These are phyloP conservation scores for Plasmodiophora brassicae DNA, from an alignment of 208 protist genomes.

Conservation along the genomic window DNA sequence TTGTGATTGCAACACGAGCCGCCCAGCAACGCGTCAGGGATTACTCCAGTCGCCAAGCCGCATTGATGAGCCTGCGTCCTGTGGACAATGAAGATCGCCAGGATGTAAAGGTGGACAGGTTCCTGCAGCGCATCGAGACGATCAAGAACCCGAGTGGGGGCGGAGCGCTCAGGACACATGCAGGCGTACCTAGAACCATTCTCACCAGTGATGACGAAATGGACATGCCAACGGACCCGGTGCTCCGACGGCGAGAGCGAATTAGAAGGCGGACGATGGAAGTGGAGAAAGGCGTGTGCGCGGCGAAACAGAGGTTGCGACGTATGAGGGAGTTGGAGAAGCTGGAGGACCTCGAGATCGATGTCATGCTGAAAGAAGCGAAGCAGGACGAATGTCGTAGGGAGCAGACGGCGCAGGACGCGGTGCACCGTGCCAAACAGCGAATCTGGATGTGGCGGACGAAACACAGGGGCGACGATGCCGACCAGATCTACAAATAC, in stretches of 20 bases:
- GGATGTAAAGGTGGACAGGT: neutral
- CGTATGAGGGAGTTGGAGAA: neutral
- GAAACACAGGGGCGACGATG: neutral
- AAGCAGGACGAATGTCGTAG: neutral
- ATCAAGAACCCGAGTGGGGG: neutral
- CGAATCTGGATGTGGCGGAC: neutral
- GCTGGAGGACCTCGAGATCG: neutral
- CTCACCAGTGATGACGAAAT: neutral
- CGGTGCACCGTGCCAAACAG: neutral
- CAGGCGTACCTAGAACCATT: neutral
- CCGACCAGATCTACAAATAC: constrained; percentile 5
- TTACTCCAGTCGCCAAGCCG: neutral
- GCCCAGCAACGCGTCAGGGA: neutral
- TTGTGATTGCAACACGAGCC: neutral
- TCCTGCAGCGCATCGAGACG: neutral
- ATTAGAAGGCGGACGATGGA: neutral
- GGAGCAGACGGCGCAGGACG: neutral
- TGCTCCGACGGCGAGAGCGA: neutral
- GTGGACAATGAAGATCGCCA: neutral
- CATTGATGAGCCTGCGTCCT: too few relatives aligned
- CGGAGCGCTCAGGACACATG: neutral
- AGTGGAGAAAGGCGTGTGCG: neutral
- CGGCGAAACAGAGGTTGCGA: neutral
- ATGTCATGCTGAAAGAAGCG: neutral
- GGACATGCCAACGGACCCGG: neutral